Evolutionary conservation across 495 filamentous ascomycete species (phyloP), one percentile per base, ranked within the genome.

Genomic region (Penicillium antarcticum): DNA sequence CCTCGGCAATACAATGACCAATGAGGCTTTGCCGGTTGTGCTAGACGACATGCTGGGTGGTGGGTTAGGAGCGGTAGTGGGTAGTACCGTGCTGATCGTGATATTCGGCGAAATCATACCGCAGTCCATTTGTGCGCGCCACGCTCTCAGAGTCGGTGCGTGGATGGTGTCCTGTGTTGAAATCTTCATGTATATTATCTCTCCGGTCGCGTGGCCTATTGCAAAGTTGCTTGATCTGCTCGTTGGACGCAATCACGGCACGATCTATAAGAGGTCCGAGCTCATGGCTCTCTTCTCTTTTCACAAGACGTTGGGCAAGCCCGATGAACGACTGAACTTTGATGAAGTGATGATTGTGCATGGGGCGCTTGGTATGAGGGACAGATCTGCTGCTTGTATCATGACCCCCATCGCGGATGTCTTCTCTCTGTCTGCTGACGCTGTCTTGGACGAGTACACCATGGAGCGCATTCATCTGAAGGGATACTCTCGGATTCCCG

Each of bases 291-390:
- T 96, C 7, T 92, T 97, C 6, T 92, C 89, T 0, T 76, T 97
- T 4, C 92, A 97, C 72, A 89, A 89, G 61, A 89, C 84, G 14
- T 69, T 97, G 11, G 92, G 92, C 11, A 82, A 85, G 13, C 84
- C 83, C 21, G 86, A 85, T 8, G 87, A 96, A 61, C 84, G 92
- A 35, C 78, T 97, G 26, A 95, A 92, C 62, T 83, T 92, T 53
- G 92, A 97, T 61, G 92, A 97, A 68, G 92, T 96, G 56, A 96
- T 89, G 39, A 96, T 97, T 63, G 95, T 96, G 60, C 92, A 86
- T 54, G 91, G 90, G 14, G 92, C 95, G n/a, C 73, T 97, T 49
- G 92, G 96, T 62, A 73, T 97, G 44, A 96, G 95, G 66, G 92
- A 91, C 50, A 96, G 96, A 67, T 71, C 90, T 1, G 89, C 95